Base-by-base conservation (phyloP, 805 yeast genomes). In the Nakazawaea ishiwadae region DNA sequence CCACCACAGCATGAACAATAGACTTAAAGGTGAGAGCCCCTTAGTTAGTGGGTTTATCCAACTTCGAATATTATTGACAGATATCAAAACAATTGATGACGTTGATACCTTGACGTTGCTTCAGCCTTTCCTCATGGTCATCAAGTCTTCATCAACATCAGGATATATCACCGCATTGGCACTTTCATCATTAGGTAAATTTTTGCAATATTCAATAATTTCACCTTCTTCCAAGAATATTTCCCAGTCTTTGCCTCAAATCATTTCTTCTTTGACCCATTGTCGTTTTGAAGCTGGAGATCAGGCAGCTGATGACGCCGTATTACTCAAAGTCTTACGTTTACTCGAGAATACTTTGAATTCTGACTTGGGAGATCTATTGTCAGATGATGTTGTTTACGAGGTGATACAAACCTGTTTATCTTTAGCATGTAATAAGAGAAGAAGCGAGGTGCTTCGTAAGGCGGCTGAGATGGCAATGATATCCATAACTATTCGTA, bases 231-330 rank as follows among this genome's bases (percentile, higher is more conserved):
- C 88, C 4, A 64, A 68, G 23, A 81, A 83, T 43, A 62, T 84
- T 16, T 71, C 67, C 24, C 70, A 65, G 35, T 73, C 84, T 1
- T 61, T 86, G 46, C 73, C 79, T 14, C 87, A 85, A 53, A 71
- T 84, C 36, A 75, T 82, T 8, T 75, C 77, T 24, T 76, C 97
- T 0, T 70, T 93, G 47, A 86, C 98, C 1, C 96, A 88, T 57
- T 93, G 98, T 62, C 77, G 96, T 35, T 93, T 93, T 58, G 97
- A 93, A 66, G 96, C 96, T 2, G 84, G 93, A 0, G 96, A 90
- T 56, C 95, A 88, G 58, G 75, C 83, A 27, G 83, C 87, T 32
- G 98, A 93, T 63, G 99, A 93, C 58, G 85, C 95, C 0, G 91
- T 93, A 3, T 66, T 93, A 35, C 70, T 91, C 39, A 86, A 86